A percentile compares a stretch with the other conserved stretches of the same genome.
Conservation (phyloP, 495 filamentous ascomycete species). For the Neurospora pannonica region DNA sequence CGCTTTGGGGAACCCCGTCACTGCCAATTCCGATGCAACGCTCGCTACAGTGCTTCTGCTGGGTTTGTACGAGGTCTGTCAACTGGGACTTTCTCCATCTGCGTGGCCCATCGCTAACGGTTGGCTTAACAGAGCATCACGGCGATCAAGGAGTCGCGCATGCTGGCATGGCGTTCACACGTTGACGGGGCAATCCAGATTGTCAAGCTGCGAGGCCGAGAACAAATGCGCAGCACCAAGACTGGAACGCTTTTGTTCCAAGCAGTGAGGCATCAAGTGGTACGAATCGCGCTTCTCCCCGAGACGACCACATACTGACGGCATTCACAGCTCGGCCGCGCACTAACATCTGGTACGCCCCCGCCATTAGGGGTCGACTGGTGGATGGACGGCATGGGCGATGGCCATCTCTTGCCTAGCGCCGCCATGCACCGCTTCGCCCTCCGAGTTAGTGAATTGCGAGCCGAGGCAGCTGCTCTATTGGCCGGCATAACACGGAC, state of each 20-base stretch:
- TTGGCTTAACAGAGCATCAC: conserved; percentile 34
- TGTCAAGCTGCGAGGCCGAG: conserved; percentile 38
- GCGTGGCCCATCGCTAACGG: neutral
- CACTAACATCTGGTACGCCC: conserved; percentile 27
- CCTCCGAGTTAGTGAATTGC: conserved; percentile 33
- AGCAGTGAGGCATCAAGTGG: conserved; percentile 40
- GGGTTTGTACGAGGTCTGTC: conserved; percentile 17
- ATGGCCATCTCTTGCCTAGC: conserved; percentile 25
- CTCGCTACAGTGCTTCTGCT: conserved; percentile 19
- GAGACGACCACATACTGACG: conserved; percentile 1
- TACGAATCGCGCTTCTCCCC: conserved; percentile 11
- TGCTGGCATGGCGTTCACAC: conserved; percentile 44
- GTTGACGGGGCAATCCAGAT: conserved; percentile 46
- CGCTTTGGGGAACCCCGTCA: conserved; percentile 41
- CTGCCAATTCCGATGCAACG: conserved; percentile 15
- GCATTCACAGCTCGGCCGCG: conserved; percentile 27
- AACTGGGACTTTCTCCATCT: neutral
- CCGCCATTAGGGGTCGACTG: conserved; percentile 36
- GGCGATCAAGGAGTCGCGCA: conserved; percentile 31
- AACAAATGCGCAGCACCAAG: conserved; percentile 36
- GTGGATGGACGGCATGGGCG: conserved; percentile 35
- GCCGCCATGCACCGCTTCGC: conserved; percentile 27
- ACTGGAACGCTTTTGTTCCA: conserved; percentile 38
- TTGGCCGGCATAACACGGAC: conserved; percentile 23
- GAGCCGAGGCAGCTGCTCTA: conserved; percentile 28